phyloP scores from a whole-genome alignment of 208 protist species.

The Leishmania gerbilli region DNA sequence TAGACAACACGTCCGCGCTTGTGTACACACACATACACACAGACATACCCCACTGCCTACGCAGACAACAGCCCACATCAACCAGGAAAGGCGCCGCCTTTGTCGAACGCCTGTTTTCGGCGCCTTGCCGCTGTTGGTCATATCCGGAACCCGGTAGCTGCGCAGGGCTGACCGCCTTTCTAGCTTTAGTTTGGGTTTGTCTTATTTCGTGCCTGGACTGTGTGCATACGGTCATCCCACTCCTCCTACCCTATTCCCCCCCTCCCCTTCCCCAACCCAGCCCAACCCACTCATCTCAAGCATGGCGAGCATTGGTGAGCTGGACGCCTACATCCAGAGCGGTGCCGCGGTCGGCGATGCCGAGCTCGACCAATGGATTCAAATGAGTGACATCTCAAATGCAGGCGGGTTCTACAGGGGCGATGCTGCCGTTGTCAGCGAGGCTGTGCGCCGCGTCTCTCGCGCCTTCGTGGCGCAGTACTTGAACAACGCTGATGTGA shows the following conservation, averaged over 20 bases:
- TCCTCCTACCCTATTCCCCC: background rate
- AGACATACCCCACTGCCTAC: background rate
- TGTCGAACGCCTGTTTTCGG: background rate
- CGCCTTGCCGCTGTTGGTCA: background rate
- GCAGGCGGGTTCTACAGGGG: constrained; percentile 53
- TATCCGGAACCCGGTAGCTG: background rate
- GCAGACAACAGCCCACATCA: background rate
- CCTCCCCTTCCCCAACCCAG: background rate
- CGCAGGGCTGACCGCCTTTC: background rate
- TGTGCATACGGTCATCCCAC: background rate
- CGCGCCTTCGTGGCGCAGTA: constrained; percentile 65
- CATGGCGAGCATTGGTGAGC: constrained; percentile 35
- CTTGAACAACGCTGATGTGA: constrained; percentile 77
- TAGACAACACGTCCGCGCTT: background rate
- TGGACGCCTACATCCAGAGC: constrained; percentile 57
- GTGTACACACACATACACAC: background rate
- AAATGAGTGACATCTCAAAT: constrained; percentile 58
- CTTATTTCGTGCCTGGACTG: background rate
- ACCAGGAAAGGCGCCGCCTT: background rate
- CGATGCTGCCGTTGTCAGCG: constrained; percentile 36
- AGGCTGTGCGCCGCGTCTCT: constrained; percentile 38
- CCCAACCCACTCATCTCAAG: background rate
- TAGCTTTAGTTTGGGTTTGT: background rate
- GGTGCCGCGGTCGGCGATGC: constrained; percentile 39
- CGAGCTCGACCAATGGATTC: constrained; percentile 75